phyloP scores from a whole-genome alignment of 2,329 filamentous ascomycete genomes.

The Xylaria sp. region DNA sequence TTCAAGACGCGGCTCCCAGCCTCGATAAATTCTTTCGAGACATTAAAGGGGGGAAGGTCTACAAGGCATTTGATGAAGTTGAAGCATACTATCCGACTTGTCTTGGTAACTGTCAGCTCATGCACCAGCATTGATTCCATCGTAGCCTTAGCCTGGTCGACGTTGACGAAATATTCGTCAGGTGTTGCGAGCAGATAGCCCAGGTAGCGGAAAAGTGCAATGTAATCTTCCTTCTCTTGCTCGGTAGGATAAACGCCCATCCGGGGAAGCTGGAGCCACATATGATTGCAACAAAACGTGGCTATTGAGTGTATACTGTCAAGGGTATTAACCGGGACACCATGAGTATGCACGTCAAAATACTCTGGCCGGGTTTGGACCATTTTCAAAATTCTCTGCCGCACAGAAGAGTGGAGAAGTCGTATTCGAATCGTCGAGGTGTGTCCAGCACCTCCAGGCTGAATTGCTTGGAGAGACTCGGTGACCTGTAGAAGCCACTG shows the following conservation, averaged over 20 bases:
- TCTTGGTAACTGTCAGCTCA: conserved; percentile 50
- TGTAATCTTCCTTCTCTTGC: conserved; percentile 70
- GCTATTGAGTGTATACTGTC: conserved; percentile 72
- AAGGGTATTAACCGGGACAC: conserved; percentile 72
- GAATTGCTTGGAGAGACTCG: conserved; percentile 64
- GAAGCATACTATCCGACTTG: conserved; percentile 50
- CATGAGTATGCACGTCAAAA: conserved; percentile 66
- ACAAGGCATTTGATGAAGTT: conserved; percentile 54
- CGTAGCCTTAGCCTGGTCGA: conserved; percentile 44
- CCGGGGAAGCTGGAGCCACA: conserved; percentile 70
- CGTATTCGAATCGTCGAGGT: conserved; percentile 71
- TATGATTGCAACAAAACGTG: conserved; percentile 69
- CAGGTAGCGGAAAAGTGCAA: conserved; percentile 63
- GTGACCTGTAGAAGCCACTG: conserved; percentile 66
- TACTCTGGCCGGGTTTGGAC: conserved; percentile 64
- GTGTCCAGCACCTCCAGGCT: conserved; percentile 71
- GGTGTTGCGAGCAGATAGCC: conserved; percentile 48
- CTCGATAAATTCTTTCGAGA: conserved; percentile 51
- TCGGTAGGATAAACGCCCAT: conserved; percentile 69
- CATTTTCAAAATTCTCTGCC: conserved; percentile 69
- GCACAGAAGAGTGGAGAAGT: conserved; percentile 72
- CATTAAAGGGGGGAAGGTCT: conserved; percentile 51
- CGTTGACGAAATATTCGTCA: conserved; percentile 42
- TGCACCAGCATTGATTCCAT: conserved; percentile 51
- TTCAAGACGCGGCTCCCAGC: conserved; percentile 54